phyloP scores from a whole-genome alignment of 257 asterid genomes.

The Dorcoceras hygrometricum region DNA sequence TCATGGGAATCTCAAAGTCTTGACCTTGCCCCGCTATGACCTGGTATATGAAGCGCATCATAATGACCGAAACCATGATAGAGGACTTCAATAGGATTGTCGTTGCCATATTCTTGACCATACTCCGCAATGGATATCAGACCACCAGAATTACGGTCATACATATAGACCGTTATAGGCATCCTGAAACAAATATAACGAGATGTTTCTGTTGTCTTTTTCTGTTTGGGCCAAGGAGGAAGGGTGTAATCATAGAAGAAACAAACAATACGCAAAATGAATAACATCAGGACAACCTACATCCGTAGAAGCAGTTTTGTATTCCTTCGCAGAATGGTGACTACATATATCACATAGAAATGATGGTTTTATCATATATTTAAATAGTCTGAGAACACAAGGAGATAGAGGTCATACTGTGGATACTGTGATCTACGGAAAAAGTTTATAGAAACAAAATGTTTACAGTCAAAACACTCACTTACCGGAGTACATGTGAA shows the following conservation, averaged over 20 bases:
- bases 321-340: background rate
- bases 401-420: background rate
- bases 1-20: conserved; percentile 41
- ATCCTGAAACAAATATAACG: conserved; percentile 44
- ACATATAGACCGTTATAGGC: conserved; percentile 93
- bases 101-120: conserved; percentile 85
- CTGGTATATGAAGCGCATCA: conserved; percentile 69
- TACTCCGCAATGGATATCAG: conserved; percentile 88
- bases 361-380: background rate
- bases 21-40: conserved; percentile 48
- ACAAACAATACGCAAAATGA: background rate
- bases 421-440: background rate
- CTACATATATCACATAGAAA: background rate
- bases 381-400: background rate
- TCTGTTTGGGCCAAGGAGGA: background rate
- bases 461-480: conserved; percentile 16
- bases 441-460: background rate
- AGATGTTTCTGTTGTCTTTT: conserved; percentile 14
- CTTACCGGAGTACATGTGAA: conserved; percentile 88
- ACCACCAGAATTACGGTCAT: conserved; percentile 61
- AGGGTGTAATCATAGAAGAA: background rate
- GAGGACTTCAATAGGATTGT: conserved; percentile 65
- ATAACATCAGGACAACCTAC: background rate
- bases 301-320: background rate
- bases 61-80: conserved; percentile 93